These are phyloP conservation scores for Tolypocladium guangdongense DNA, from an alignment of 2,329 filamentous ascomycete genomes.

Conservation along the genomic window DNA sequence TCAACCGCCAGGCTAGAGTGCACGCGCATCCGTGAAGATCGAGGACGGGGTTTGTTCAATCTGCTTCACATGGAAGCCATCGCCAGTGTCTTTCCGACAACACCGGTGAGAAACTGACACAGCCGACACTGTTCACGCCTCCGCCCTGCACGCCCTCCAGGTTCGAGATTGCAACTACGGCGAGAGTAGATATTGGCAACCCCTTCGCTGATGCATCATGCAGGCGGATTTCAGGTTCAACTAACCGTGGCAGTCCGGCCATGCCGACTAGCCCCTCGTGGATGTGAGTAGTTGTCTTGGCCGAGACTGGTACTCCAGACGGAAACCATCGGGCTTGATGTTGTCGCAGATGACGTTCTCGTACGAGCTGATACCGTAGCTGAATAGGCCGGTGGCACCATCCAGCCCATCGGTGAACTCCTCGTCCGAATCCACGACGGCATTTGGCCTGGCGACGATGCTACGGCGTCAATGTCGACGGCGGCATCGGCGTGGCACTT, in stretches of 20 bases:
- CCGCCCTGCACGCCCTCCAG: constrained; percentile 24
- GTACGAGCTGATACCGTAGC: constrained; percentile 39
- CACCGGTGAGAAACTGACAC: constrained; percentile 24
- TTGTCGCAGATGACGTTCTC: constrained; percentile 34
- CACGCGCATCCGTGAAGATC: constrained; percentile 42
- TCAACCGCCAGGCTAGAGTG: constrained; percentile 34
- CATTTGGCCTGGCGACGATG: background rate
- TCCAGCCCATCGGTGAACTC: constrained; percentile 26
- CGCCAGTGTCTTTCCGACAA: constrained; percentile 19
- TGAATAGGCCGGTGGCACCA: constrained; percentile 36
- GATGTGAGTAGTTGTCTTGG: constrained; percentile 43
- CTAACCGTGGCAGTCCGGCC: constrained; percentile 36
- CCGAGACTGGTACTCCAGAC: constrained; percentile 38
- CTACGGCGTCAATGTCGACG: background rate
- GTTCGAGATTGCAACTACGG: constrained; percentile 35
- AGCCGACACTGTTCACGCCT: constrained; percentile 27
- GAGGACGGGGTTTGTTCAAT: constrained; percentile 37
- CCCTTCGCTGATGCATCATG: background rate
- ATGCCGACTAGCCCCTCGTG: constrained; percentile 35
- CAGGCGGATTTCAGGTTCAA: background rate
- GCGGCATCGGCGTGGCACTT: background rate
- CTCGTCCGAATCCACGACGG: too few species aligned
- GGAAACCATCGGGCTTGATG: constrained; percentile 38
- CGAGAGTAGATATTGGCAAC: background rate
- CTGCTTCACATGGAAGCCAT: constrained; percentile 35